Conservation (phyloP, 2,329 filamentous ascomycete species). For the Alternaria ethzedia region DNA sequence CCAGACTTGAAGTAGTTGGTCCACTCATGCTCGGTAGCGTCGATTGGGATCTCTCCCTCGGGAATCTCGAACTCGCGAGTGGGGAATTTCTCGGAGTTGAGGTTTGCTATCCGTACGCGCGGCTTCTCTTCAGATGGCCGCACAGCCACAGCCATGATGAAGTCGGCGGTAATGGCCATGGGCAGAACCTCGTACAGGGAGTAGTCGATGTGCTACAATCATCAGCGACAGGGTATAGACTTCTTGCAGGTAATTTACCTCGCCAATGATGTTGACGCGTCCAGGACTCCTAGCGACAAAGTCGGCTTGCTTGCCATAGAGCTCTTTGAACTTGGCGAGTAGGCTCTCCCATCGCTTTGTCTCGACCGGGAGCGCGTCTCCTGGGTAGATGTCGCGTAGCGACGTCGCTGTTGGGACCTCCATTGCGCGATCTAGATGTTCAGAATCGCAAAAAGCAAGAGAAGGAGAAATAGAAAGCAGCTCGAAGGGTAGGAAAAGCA, state of each 20-base stretch:
- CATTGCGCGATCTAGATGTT: slow-evolving; percentile 28
- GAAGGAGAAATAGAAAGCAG: slow-evolving; percentile 6
- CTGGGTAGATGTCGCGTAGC: slow-evolving; percentile 82
- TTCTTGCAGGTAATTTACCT: slow-evolving; percentile 52
- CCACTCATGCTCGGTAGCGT: slow-evolving; percentile 88
- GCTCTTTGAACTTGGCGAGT: slow-evolving; percentile 71
- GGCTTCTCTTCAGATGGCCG: slow-evolving; percentile 62
- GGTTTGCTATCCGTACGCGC: slow-evolving; percentile 78
- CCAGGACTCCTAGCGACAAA: slow-evolving; percentile 92
- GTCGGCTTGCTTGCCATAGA: slow-evolving; percentile 73
- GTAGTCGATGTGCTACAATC: slow-evolving; percentile 86
- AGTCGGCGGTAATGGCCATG: slow-evolving; percentile 92
- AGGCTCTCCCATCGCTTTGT: slow-evolving; percentile 77
- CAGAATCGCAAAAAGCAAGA: neutral
- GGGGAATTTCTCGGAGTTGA: slow-evolving; percentile 77
- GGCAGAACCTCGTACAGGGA: slow-evolving; percentile 94
- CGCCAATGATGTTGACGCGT: slow-evolving; percentile 96
- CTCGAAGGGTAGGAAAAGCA: neutral
- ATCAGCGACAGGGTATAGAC: slow-evolving; percentile 18
- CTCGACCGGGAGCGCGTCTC: slow-evolving; percentile 71
- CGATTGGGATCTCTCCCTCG: slow-evolving; percentile 67
- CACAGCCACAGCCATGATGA: slow-evolving; percentile 78
- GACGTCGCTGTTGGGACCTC: slow-evolving; percentile 76
- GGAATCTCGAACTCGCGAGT: slow-evolving; percentile 76
- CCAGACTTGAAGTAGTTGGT: slow-evolving; percentile 98